Base-by-base conservation (phyloP, 441 rosid genomes). In the Gossypium davidsonii region DNA sequence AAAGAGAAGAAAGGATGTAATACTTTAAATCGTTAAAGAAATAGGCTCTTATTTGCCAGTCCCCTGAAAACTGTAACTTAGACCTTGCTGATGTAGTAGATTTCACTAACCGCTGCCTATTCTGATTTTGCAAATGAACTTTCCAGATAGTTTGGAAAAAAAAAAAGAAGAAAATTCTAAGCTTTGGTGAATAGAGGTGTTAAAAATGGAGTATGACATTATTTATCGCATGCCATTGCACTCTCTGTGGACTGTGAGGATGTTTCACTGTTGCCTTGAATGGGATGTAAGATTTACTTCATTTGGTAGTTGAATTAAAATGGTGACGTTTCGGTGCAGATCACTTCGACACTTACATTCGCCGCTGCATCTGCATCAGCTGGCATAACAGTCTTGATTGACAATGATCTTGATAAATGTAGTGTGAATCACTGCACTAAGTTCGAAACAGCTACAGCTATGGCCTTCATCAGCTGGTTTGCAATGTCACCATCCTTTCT, bases 281-380 rank as follows among this genome's bases (percentile, higher is more conserved):
- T 26, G 10, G 7, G 12, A 12, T 26, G 3, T 26, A 2, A 20
- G 25, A 5, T 37, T 37, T 18, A 25, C 51, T 55, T 70, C 2
- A 18, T 31, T 39, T 6, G 5, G 7, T 25, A 53, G 20, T 20
- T 21, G 23, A 14, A 8, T 21, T 11, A 18, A 57, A 42, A 9
- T 15, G 9, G 31, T 73, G 46, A 69, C 67, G 4, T 72, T 28
- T 57, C 69, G 65, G 84, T 91, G 11, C 58, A 90, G 97, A 82
- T 93, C 76, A 87, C 90, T 62, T 87, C 92, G 15, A 89, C 94
- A 3, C 89, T 90, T 9, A 87, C 93, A 1, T 90, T 89, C 73
- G 94, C 96, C 23, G 94, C 96, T 66, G 97, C 96, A 14, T 81
- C 90, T 73, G 97, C 96, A 59, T 88, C 96, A 44, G 96, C 98